A percentile compares a stretch with the other conserved stretches of the same genome.
These are phyloP conservation scores for Boletus bicolor DNA, from an alignment of 768 basidiomycete genomes.

Conservation along the genomic window DNA sequence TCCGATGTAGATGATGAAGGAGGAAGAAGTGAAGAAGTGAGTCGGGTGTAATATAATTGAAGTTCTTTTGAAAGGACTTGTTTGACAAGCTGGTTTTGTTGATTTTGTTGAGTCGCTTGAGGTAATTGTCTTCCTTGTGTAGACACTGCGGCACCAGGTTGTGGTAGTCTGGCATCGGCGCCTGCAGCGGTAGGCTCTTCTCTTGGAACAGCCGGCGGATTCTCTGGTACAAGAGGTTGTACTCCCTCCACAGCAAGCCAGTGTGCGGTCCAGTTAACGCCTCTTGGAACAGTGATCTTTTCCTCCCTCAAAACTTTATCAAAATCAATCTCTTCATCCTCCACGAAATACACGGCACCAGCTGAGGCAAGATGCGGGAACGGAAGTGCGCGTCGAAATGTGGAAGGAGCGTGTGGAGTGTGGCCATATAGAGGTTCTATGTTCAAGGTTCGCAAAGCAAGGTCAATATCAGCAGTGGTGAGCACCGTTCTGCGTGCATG, in stretches of 20 bases:
- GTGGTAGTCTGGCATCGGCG: slow-evolving; percentile 29
- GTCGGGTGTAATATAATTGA: slow-evolving; percentile 89
- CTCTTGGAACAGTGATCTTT: slow-evolving; percentile 76
- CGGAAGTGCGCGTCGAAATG: slow-evolving; percentile 44
- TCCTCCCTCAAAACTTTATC: slow-evolving; percentile 86
- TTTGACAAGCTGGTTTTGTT: slow-evolving; percentile 78
- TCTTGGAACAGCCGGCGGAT: slow-evolving; percentile 78
- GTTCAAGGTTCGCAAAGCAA: slow-evolving; percentile 90
- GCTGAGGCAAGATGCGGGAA: slow-evolving; percentile 43
- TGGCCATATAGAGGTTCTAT: slow-evolving; percentile 91
- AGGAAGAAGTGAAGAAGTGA: slow-evolving; percentile 81
- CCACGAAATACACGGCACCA: slow-evolving; percentile 85
- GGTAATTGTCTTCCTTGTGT: slow-evolving; percentile 26
- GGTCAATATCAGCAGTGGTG: slow-evolving; percentile 87
- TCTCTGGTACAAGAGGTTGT: slow-evolving; percentile 94
- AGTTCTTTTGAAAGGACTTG: slow-evolving; percentile 91
- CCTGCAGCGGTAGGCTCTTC: slow-evolving; percentile 39
- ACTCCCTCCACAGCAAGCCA: slow-evolving; percentile 99
- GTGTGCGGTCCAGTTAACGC: slow-evolving; percentile 87
- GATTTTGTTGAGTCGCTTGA: slow-evolving; percentile 43
- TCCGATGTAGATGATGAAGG: slow-evolving; percentile 47
- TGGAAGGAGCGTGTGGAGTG: slow-evolving; percentile 31
- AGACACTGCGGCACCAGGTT: slow-evolving; percentile 21
- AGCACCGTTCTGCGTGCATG: slow-evolving; percentile 90
- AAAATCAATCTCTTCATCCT: slow-evolving; percentile 98